These are phyloP conservation scores for Kodamaea sagamina DNA, from an alignment of 805 yeast species.

Conservation along the genomic window DNA sequence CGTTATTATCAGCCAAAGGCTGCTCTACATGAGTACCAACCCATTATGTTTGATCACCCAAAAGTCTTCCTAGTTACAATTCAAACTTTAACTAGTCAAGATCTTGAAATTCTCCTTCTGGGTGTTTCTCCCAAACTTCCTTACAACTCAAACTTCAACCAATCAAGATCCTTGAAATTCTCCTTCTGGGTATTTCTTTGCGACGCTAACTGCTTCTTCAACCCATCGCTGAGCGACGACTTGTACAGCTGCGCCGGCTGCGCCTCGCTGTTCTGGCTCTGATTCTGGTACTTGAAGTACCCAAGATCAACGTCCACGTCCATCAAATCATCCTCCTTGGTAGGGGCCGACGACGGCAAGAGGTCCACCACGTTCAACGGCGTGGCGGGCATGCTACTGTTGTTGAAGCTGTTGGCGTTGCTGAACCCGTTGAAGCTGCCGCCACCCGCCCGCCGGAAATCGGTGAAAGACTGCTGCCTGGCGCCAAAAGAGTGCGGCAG, in stretches of 20 bases:
- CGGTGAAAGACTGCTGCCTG: slow-evolving; percentile 10
- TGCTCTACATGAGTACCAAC: not conserved
- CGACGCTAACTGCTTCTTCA: slow-evolving; percentile 11
- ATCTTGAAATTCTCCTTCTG: not conserved
- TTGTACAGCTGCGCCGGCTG: slow-evolving; percentile 8
- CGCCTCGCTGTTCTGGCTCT: slow-evolving; percentile 14
- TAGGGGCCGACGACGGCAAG: slow-evolving; percentile 11
- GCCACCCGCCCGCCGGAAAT: slow-evolving; percentile 2
- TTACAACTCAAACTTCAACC: slow-evolving; percentile 35
- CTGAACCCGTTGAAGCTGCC: not conserved
- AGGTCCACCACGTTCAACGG: slow-evolving; percentile 17
- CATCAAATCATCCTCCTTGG: slow-evolving; percentile 5
- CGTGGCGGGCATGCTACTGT: slow-evolving; percentile 17
- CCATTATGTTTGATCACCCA: not conserved
- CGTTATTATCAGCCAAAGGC: no score
- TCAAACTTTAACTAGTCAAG: no score
- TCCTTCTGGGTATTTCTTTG: slow-evolving; percentile 15
- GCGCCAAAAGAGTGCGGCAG: slow-evolving; percentile 12
- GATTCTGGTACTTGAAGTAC: slow-evolving; percentile 15
- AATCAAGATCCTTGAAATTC: slow-evolving; percentile 29
- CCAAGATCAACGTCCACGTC: slow-evolving; percentile 12
- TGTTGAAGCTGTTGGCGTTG: not conserved
- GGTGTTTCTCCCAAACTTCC: not conserved
- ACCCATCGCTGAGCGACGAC: slow-evolving; percentile 13
- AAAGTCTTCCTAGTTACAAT: no score